phyloP scores from a whole-genome alignment of 805 yeast species.

The Kuraishia ogatae region DNA sequence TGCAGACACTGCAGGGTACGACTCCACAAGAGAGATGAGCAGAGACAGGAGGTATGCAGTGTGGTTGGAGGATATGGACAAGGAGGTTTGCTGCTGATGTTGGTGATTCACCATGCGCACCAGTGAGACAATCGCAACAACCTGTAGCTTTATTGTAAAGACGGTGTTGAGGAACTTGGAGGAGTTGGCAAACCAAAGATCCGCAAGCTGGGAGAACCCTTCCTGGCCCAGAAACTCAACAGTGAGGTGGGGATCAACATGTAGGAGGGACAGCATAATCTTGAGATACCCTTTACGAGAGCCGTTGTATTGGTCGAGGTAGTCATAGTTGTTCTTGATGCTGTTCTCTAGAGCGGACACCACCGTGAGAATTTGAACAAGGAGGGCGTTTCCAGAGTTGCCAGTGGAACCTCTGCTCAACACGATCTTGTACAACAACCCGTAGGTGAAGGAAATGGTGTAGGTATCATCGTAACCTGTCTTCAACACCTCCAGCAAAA shows the following conservation, averaged over 20 bases:
- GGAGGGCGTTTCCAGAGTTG: conserved; percentile 23
- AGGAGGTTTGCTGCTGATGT: no score
- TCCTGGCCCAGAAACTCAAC: conserved; percentile 29
- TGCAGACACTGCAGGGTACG: conserved; percentile 40
- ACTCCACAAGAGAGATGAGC: conserved; percentile 27
- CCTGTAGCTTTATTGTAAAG: conserved; percentile 46
- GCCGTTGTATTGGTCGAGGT: conserved; percentile 10
- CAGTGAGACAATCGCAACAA: conserved; percentile 34
- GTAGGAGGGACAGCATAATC: conserved; percentile 30
- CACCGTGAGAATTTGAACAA: conserved; percentile 27
- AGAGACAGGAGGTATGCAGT: conserved; percentile 22
- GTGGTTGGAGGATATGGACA: no score
- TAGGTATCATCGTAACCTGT: conserved; percentile 10
- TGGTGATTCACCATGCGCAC: no score
- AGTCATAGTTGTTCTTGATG: conserved; percentile 5
- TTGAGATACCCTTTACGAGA: conserved; percentile 24
- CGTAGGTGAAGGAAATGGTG: conserved; percentile 12
- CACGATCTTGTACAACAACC: conserved; percentile 10
- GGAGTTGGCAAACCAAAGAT: conserved; percentile 39
- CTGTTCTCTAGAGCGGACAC: conserved; percentile 23
- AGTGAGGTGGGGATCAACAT: conserved; percentile 29
- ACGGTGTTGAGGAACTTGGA: conserved; percentile 38
- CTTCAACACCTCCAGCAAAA: conserved; percentile 14
- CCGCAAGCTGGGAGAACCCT: conserved; percentile 28
- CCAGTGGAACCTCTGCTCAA: conserved; percentile 4